Conservation (phyloP, 495 filamentous ascomycete species). For the Podospora comata region DNA sequence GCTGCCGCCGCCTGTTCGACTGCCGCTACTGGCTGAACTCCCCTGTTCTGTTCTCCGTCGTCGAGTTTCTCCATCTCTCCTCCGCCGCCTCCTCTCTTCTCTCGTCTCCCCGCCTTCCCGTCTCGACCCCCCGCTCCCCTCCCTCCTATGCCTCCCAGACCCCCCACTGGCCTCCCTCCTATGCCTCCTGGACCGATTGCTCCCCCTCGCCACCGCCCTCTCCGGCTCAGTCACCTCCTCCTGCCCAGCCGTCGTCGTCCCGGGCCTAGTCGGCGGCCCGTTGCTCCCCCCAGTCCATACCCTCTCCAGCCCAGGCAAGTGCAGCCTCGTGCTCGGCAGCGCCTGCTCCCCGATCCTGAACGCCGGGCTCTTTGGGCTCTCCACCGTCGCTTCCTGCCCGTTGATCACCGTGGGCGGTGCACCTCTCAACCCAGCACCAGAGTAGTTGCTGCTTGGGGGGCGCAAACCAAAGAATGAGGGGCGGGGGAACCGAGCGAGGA, state of each 20-base stretch:
- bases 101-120: conserved; percentile 12
- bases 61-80: not conserved
- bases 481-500: conserved; percentile 36
- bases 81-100: not conserved
- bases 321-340: conserved; percentile 40
- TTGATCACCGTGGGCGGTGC: conserved; percentile 27
- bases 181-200: not conserved
- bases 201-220: conserved; percentile 18
- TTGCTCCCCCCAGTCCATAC: conserved; percentile 36
- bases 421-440: conserved; percentile 27
- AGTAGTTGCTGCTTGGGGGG: conserved; percentile 23
- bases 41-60: not conserved
- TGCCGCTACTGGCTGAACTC: not conserved
- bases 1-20: not conserved
- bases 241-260: conserved; percentile 2
- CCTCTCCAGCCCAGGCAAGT: conserved; percentile 39
- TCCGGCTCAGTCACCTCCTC: conserved; percentile 13
- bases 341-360: conserved; percentile 35
- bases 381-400: conserved; percentile 10
- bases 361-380: conserved; percentile 42
- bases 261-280: conserved; percentile 30
- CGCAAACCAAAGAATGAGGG: conserved; percentile 25
- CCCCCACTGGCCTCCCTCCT: conserved; percentile 8
- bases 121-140: conserved; percentile 21
- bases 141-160: conserved; percentile 21